Evolutionary conservation across 805 yeast genomes (phyloP).

Genomic region (Hanseniaspora jakobsenii): DNA sequence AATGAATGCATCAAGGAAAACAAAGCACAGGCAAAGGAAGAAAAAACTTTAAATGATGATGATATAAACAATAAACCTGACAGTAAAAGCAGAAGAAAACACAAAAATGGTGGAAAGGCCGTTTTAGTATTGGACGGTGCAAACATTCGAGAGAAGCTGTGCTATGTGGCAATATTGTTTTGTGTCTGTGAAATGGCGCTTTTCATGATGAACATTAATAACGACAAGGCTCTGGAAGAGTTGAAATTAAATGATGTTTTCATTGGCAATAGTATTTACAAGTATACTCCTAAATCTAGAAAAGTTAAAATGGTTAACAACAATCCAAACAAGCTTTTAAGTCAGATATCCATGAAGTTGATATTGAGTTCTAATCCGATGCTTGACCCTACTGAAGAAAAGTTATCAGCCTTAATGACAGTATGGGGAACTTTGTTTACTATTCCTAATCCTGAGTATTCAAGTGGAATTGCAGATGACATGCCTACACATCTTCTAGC

Average conservation of each 20-base stretch:
- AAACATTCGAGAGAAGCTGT: not conserved
- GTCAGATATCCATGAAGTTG: not conserved
- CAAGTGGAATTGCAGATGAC: not conserved
- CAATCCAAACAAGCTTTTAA: not conserved
- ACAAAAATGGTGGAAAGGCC: not conserved
- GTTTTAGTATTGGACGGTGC: not conserved
- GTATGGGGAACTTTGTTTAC: constrained; percentile 2
- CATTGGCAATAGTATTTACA: no score
- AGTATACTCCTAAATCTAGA: no score
- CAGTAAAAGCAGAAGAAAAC: not conserved
- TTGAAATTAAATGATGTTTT: no score
- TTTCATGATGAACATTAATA: not conserved
- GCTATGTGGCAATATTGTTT: not conserved
- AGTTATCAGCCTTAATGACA: not conserved
- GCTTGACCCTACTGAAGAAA: not conserved
- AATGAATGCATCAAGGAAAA: not conserved
- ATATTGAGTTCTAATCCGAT: not conserved
- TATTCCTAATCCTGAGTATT: not conserved
- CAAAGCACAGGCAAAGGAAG: no score
- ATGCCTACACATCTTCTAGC: not conserved
- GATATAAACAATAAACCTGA: not conserved
- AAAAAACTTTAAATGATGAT: no score
- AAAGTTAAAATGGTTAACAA: not conserved
- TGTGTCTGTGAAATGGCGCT: not conserved
- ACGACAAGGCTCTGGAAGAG: no score